Conservation (phyloP, 1,284 basidiomycete genomes). For the Trametes polyzona region DNA sequence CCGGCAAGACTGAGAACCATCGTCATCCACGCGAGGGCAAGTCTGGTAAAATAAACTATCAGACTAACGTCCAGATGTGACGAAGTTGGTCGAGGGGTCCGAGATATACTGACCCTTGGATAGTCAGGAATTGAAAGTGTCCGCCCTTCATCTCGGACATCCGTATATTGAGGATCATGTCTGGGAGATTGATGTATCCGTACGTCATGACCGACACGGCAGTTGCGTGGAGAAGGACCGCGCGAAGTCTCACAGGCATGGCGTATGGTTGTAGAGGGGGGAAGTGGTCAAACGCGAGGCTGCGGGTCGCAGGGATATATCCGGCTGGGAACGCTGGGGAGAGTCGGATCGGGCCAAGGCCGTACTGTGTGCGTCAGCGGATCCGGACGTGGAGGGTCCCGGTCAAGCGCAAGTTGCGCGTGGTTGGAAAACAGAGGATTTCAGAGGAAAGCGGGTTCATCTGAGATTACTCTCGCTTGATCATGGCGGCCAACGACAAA, state of each 20-base stretch:
- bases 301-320: neutral
- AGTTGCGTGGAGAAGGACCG: slow-evolving; percentile 43
- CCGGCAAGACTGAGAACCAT: slow-evolving; percentile 51
- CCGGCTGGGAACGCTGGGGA: neutral
- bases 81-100: no score
- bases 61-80: no score
- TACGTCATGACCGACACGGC: slow-evolving; percentile 51
- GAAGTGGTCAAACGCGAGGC: neutral
- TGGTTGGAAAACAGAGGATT: neutral
- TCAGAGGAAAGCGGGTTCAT: no score
- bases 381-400: no score
- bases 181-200: slow-evolving; percentile 47
- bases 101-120: slow-evolving; percentile 62
- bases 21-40: slow-evolving; percentile 55
- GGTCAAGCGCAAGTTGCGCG: no score
- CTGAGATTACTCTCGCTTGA: no score
- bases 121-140: slow-evolving; percentile 74
- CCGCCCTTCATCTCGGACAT: slow-evolving; percentile 61
- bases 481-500: no score
- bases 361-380: neutral
- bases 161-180: slow-evolving; percentile 41
- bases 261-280: neutral
- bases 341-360: neutral
- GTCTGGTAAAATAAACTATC: no score
- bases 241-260: slow-evolving; percentile 17